Conservation (phyloP, 148 eudicot genomes). For the Vaccinium corymbosum region DNA sequence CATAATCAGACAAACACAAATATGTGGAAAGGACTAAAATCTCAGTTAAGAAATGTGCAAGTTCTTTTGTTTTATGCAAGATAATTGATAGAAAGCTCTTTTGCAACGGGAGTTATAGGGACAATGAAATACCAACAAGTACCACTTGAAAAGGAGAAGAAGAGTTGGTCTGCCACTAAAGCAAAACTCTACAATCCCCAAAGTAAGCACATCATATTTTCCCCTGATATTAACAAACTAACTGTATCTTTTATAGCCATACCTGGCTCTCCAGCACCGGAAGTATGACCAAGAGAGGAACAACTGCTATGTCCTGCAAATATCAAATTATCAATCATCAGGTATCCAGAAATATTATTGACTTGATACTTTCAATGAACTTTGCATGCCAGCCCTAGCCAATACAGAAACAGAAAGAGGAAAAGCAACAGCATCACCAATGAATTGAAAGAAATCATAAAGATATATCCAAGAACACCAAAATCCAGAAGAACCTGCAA, state of each 20-base stretch:
- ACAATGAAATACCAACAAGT: not conserved
- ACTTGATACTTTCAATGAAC: slow-evolving; percentile 17
- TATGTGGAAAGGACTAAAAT: not conserved
- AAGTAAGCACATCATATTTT: not conserved
- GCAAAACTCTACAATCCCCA: not conserved
- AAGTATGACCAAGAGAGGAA: slow-evolving; percentile 94
- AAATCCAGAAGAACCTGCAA: slow-evolving; percentile 60
- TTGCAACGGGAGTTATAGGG: not conserved
- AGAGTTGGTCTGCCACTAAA: not conserved
- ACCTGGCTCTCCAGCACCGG: slow-evolving; percentile 99
- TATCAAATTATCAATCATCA: slow-evolving; percentile 34
- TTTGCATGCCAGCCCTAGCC: slow-evolving; percentile 15
- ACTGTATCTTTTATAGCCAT: not conserved
- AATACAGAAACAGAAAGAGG: slow-evolving; percentile 5
- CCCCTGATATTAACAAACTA: not conserved
- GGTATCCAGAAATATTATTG: slow-evolving; percentile 20
- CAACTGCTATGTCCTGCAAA: slow-evolving; percentile 98
- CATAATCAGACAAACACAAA: not conserved
- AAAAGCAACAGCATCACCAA: slow-evolving; percentile 12
- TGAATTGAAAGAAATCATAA: not conserved
- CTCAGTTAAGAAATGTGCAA: not conserved
- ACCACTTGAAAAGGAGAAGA: not conserved
- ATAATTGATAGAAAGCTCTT: not conserved
- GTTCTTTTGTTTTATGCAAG: not conserved
- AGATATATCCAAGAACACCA: slow-evolving; percentile 10